Evolutionary conservation across 2,329 filamentous ascomycete genomes (phyloP).

Genomic region (Sclerotiophoma versabilis): DNA sequence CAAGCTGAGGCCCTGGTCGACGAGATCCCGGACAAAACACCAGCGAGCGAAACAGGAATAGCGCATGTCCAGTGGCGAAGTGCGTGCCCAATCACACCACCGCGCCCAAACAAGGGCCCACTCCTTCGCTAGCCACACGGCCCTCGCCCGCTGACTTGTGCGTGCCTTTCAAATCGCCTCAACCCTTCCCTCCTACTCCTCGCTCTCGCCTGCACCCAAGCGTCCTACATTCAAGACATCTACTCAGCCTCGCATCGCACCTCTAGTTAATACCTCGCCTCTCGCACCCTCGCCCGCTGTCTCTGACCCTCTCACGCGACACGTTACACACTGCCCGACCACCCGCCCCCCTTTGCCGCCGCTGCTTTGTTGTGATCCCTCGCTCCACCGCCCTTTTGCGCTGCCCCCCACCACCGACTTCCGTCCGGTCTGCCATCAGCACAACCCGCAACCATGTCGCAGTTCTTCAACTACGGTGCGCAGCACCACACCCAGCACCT

Average conservation of each 20-base stretch:
- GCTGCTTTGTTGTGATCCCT: slow-evolving; percentile 36
- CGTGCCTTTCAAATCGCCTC: slow-evolving; percentile 26
- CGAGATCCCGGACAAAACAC: slow-evolving; percentile 8
- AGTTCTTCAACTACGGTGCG: slow-evolving; percentile 57
- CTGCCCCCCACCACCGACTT: slow-evolving; percentile 30
- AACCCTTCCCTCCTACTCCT: slow-evolving; percentile 24
- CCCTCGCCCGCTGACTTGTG: slow-evolving; percentile 23
- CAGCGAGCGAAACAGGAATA: neutral
- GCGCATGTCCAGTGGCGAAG: slow-evolving; percentile 19
- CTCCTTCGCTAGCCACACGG: slow-evolving; percentile 16
- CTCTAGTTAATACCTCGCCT: slow-evolving; percentile 32
- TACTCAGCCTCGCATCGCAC: slow-evolving; percentile 35
- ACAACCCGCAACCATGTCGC: slow-evolving; percentile 52
- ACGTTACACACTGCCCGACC: slow-evolving; percentile 8
- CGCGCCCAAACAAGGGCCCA: slow-evolving; percentile 2
- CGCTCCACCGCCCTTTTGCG: slow-evolving; percentile 20
- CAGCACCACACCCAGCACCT: slow-evolving; percentile 56
- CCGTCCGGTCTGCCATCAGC: slow-evolving; percentile 25
- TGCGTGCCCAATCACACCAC: slow-evolving; percentile 18
- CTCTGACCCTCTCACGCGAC: slow-evolving; percentile 20
- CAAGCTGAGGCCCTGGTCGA: slow-evolving; percentile 10
- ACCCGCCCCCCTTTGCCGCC: slow-evolving; percentile 18
- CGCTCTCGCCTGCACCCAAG: slow-evolving; percentile 25
- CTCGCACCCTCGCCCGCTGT: slow-evolving; percentile 18
- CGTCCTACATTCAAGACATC: slow-evolving; percentile 21